Percentiles rank a stretch among this genome's conserved stretches.
phyloP scores from a whole-genome alignment of 2,329 filamentous ascomycete species.

The Colletotrichum liaoningense region DNA sequence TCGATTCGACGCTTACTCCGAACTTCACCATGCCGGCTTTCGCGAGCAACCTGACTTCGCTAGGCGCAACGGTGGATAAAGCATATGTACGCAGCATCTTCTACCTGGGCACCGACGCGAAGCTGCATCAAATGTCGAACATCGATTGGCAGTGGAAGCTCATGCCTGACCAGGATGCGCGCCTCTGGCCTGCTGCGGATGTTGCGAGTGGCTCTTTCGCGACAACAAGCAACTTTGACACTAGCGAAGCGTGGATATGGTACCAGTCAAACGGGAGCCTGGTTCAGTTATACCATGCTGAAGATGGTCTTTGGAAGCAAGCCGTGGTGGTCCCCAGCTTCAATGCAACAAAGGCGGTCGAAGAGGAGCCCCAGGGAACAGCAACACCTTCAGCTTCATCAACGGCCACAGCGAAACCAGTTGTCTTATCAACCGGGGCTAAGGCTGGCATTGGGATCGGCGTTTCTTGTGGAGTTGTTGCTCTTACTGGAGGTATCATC shows the following conservation, averaged over 20 bases:
- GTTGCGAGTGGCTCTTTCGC: slow-evolving; percentile 43
- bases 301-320: slow-evolving; percentile 43
- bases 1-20: slow-evolving; percentile 1
- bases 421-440: slow-evolving; percentile 57
- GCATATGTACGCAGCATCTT: slow-evolving; percentile 41
- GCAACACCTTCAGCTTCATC: slow-evolving; percentile 39
- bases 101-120: slow-evolving; percentile 51
- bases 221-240: slow-evolving; percentile 41
- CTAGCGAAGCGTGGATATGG: slow-evolving; percentile 45
- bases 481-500: slow-evolving; percentile 55
- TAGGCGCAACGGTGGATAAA: slow-evolving; percentile 40
- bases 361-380: slow-evolving; percentile 6
- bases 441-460: slow-evolving; percentile 68
- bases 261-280: slow-evolving; percentile 47
- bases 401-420: slow-evolving; percentile 46
- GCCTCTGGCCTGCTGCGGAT: slow-evolving; percentile 47
- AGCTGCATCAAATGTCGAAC: slow-evolving; percentile 45
- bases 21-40: slow-evolving; percentile 26
- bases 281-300: slow-evolving; percentile 45
- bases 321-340: slow-evolving; percentile 41
- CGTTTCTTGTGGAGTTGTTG: slow-evolving; percentile 56
- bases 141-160: slow-evolving; percentile 44
- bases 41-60: not conserved
- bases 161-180: slow-evolving; percentile 38
- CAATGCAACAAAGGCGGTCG: slow-evolving; percentile 38